Evolutionary conservation across 169 alveolate species (phyloP).

Genomic region (Babesia caballi): DNA sequence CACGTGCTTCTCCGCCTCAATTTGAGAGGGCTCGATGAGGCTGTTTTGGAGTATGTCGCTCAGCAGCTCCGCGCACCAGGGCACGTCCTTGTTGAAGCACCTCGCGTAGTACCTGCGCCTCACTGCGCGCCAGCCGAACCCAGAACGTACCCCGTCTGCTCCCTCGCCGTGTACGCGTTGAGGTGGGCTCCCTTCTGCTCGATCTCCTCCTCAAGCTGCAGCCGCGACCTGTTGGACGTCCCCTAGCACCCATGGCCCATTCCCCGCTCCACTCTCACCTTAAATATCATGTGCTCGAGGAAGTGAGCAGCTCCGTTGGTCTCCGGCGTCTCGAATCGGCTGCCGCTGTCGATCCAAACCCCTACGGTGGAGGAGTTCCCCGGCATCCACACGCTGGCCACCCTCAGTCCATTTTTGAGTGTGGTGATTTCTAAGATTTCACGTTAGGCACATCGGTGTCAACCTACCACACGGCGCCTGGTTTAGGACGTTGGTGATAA

Average conservation of each 20-base stretch:
- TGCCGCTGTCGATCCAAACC: slow-evolving; percentile 93
- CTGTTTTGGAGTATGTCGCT: slow-evolving; percentile 91
- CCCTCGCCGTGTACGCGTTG: slow-evolving; percentile 97
- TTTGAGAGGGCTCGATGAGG: slow-evolving; percentile 76
- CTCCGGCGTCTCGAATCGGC: slow-evolving; percentile 87
- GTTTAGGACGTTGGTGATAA: slow-evolving; percentile 28
- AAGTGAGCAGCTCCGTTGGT: slow-evolving; percentile 96
- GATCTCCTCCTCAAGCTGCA: slow-evolving; percentile 90
- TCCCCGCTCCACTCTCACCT: slow-evolving; percentile 60
- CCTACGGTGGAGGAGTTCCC: slow-evolving; percentile 87
- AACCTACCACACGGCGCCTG: slow-evolving; percentile 65
- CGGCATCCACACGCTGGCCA: slow-evolving; percentile 83
- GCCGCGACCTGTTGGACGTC: slow-evolving; percentile 85
- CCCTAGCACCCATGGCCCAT: slow-evolving; percentile 74
- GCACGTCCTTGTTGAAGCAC: slow-evolving; percentile 80
- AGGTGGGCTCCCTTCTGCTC: slow-evolving; percentile 95
- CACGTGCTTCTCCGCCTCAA: slow-evolving; percentile 90
- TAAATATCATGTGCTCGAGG: slow-evolving; percentile 95
- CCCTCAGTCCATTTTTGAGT: slow-evolving; percentile 84
- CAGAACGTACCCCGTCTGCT: slow-evolving; percentile 87
- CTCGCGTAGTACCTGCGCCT: slow-evolving; percentile 74
- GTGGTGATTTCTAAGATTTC: slow-evolving; percentile 60
- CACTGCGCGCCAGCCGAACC: not conserved
- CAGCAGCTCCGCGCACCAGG: slow-evolving; percentile 87
- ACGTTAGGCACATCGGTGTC: not conserved